Base-by-base conservation (phyloP, 2,329 filamentous ascomycete species). In the Penicillium fuscoglaucum region DNA sequence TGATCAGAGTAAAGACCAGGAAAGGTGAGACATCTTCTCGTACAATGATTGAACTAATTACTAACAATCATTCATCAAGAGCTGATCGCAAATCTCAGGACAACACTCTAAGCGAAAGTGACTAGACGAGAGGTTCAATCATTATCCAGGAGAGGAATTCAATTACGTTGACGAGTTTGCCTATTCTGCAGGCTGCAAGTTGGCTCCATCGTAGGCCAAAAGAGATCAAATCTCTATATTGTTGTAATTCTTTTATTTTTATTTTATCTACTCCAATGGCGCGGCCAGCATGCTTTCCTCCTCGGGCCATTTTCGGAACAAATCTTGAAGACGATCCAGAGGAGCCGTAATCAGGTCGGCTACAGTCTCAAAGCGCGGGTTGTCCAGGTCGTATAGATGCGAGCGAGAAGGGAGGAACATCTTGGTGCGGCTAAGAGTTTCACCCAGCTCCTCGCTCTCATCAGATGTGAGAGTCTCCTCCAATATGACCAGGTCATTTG, bases 341-440 rank as follows among this genome's bases (percentile, higher is more conserved):
- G 84, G 84, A 15, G 84, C 83, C 0, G 81, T 72, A 69, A 87
- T 60, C 24, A 87, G 63, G 0, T 81, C 83, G 57, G 78, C 78
- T 0, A 78, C 81, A 0, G 80, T 83, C 75, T 87, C 83, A 58
- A 84, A 86, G 0, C 81, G 82, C 3, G 83, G 82, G 37, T 79
- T 78, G 59, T 83, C 77, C 0, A 80, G 80, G 2, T 79, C 76
- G n/a, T 65, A 72, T 0, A 82, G 82, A 67, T 85, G 83, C 37
- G 78, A 80, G 26, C 80, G 77, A 1, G 80, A 72, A 1, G 83
- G 83, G 1, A 81, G 79, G 64, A 86, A 82, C 28, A 71, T 70
- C 72, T 86, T 86, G 7, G 82, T 85, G 2, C 80, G 75, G 3
- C 64, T 70, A 59, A 86, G 85, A 19, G 72, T 79, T 6, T 63